Evolutionary conservation across 345 rosid species (phyloP).

Genomic region (Sonneratia alba): DNA sequence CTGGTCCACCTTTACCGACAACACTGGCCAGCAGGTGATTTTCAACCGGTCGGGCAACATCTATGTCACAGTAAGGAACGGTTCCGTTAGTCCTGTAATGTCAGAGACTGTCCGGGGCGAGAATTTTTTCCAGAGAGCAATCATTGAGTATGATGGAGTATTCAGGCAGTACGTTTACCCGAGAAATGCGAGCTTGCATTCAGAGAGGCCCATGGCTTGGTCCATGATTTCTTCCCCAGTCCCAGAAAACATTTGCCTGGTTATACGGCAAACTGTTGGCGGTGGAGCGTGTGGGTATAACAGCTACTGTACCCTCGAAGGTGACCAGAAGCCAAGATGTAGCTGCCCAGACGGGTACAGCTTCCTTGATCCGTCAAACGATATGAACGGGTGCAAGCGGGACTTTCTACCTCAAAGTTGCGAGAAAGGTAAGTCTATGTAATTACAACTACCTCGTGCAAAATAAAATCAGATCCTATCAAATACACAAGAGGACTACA

Average conservation of each 20-base stretch:
- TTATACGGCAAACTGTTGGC: not conserved
- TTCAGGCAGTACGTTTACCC: slow-evolving; percentile 44
- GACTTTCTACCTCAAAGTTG: slow-evolving; percentile 29
- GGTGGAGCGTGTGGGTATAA: slow-evolving; percentile 47
- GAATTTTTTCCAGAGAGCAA: slow-evolving; percentile 24
- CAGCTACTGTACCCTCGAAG: slow-evolving; percentile 27
- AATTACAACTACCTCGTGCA: not conserved
- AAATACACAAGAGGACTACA: too few species aligned
- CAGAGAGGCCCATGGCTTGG: slow-evolving; percentile 21
- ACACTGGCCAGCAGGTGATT: slow-evolving; percentile 16
- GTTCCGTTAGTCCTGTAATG: slow-evolving; percentile 12
- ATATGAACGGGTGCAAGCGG: slow-evolving; percentile 30
- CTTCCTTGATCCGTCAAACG: slow-evolving; percentile 21
- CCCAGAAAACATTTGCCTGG: slow-evolving; percentile 31
- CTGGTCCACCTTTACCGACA: not conserved
- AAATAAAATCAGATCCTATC: too few species aligned
- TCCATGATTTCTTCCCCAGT: not conserved
- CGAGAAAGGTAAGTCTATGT: slow-evolving; percentile 2
- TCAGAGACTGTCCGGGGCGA: not conserved
- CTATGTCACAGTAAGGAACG: slow-evolving; percentile 17
- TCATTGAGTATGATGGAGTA: slow-evolving; percentile 46
- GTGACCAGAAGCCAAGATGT: slow-evolving; percentile 25
- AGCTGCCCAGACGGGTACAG: slow-evolving; percentile 32
- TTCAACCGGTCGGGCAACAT: slow-evolving; percentile 43
- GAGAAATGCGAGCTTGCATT: slow-evolving; percentile 10